Evolutionary conservation across 495 filamentous ascomycete genomes (phyloP).

Genomic region (Penicillium soppii): DNA sequence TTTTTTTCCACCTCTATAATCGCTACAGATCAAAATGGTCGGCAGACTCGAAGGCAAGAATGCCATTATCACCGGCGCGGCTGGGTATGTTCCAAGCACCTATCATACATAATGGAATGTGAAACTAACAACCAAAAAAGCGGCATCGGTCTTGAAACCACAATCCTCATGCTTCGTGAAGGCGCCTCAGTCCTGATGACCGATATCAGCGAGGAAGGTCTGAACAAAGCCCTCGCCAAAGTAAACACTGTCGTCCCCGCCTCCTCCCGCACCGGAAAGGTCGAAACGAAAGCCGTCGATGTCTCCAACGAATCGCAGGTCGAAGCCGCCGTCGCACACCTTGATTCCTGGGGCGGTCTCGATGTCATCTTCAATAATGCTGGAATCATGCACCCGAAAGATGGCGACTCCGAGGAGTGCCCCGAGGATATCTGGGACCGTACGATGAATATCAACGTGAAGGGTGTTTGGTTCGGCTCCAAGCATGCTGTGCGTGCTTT

Average conservation of each 20-base stretch:
- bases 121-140: conserved; percentile 39
- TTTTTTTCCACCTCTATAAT: not conserved
- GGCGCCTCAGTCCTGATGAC: conserved; percentile 84
- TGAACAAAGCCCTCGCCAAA: conserved; percentile 68
- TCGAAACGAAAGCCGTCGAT: conserved; percentile 31
- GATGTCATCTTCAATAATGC: conserved; percentile 99
- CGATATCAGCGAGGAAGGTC: conserved; percentile 73
- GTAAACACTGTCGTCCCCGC: conserved; percentile 68
- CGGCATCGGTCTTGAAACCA: conserved; percentile 93
- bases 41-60: conserved; percentile 9
- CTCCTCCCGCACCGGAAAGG: conserved; percentile 50
- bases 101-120: not conserved
- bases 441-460: conserved; percentile 93
- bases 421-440: conserved; percentile 92
- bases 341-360: conserved; percentile 79
- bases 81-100: not conserved
- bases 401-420: conserved; percentile 81
- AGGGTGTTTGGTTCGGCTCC: conserved; percentile 95
- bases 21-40: conserved; percentile 3
- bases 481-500: conserved; percentile 88
- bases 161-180: conserved; percentile 87
- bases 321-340: conserved; percentile 61
- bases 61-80: conserved; percentile 4
- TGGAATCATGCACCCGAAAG: conserved; percentile 92
- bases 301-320: conserved; percentile 73